phyloP scores from a whole-genome alignment of 1,284 basidiomycete species.

The Mrakiaceae sp. region DNA sequence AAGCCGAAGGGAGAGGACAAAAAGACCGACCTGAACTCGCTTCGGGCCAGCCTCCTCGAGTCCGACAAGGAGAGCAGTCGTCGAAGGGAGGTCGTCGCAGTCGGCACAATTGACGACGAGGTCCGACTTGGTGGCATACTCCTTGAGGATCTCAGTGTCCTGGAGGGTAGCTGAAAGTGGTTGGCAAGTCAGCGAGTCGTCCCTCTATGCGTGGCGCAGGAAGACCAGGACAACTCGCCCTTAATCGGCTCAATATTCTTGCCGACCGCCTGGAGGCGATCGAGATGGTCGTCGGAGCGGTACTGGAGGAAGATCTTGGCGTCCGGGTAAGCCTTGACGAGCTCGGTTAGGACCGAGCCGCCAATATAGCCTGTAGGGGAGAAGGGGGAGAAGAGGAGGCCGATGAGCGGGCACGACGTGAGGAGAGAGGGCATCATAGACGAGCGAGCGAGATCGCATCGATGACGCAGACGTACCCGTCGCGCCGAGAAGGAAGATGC shows the following conservation, averaged over 20 bases:
- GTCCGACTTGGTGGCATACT: slow-evolving; percentile 7
- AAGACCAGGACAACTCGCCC: neutral
- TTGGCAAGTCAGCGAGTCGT: neutral
- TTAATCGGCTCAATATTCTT: slow-evolving; percentile 6
- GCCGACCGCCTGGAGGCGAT: neutral
- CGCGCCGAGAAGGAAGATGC: too few species aligned
- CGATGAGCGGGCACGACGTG: neutral
- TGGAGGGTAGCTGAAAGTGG: slow-evolving; percentile 7
- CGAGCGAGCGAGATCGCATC: too few species aligned
- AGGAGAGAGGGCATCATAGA: too few species aligned
- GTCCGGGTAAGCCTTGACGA: slow-evolving; percentile 11
- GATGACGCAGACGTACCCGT: too few species aligned
- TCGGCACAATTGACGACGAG: slow-evolving; percentile 5
- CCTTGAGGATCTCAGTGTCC: slow-evolving; percentile 2
- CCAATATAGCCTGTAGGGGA: neutral
- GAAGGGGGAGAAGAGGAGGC: neutral
- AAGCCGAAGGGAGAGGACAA: too few species aligned
- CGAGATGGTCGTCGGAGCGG: slow-evolving; percentile 5
- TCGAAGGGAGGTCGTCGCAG: slow-evolving; percentile 7
- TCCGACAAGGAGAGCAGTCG: slow-evolving; percentile 4
- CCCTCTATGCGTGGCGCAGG: neutral
- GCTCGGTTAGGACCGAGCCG: neutral
- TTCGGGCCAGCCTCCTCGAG: neutral
- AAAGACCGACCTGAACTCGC: neutral
- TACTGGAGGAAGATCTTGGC: slow-evolving; percentile 11